phyloP scores from a whole-genome alignment of 2,329 filamentous ascomycete genomes.

The Magnaporthiopsis rhizophila region DNA sequence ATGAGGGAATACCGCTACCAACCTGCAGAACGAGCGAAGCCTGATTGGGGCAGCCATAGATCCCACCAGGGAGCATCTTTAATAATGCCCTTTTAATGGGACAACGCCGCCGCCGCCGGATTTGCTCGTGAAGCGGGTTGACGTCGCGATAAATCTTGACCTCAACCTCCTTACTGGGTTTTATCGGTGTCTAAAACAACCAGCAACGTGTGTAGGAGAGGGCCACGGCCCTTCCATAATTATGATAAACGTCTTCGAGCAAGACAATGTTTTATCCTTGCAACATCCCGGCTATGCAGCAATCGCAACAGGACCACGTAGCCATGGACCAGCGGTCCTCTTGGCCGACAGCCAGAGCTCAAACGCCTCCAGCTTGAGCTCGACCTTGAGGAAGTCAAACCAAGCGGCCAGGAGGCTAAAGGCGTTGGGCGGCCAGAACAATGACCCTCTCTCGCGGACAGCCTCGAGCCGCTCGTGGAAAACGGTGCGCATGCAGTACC shows the following conservation, averaged over 20 bases:
- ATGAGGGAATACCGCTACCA: no score
- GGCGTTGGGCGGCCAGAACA: slow-evolving; percentile 52
- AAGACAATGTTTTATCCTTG: no score
- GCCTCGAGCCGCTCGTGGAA: slow-evolving; percentile 56
- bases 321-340: slow-evolving; percentile 27
- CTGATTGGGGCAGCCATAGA: no score
- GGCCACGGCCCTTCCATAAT: not conserved
- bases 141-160: no score
- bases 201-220: no score
- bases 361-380: slow-evolving; percentile 55
- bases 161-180: no score
- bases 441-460: slow-evolving; percentile 38
- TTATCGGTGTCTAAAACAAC: no score
- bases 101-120: no score
- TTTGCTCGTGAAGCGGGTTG: no score
- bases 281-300: not conserved
- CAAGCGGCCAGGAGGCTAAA: slow-evolving; percentile 47
- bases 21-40: no score
- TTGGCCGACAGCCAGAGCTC: slow-evolving; percentile 53
- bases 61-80: no score
- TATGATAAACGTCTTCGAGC: not conserved
- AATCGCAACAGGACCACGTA: not conserved
- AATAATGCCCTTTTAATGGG: no score
- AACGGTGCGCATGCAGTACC: slow-evolving; percentile 60
- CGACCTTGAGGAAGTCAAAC: slow-evolving; percentile 50